These are phyloP conservation scores for Coemansia sp. DNA, from an alignment of 192 early-diverging fungal genomes.

Conservation along the genomic window DNA sequence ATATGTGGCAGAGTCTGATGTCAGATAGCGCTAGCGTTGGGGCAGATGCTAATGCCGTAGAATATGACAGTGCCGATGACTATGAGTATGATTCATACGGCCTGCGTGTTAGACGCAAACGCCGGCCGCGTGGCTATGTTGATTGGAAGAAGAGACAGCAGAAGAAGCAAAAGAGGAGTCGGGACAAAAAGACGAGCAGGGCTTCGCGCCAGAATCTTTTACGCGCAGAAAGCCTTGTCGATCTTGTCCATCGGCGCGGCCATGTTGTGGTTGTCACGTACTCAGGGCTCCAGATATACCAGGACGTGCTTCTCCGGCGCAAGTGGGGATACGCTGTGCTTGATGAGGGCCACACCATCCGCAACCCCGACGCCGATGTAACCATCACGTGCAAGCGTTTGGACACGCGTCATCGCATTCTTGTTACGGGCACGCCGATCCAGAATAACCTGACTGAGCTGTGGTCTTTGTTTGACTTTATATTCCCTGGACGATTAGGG, in stretches of 20 bases:
- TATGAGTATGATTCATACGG: constrained; percentile 53
- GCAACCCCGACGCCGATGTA: constrained; percentile 91
- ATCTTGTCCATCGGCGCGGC: constrained; percentile 52
- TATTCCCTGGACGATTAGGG: constrained; percentile 75
- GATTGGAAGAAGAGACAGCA: constrained; percentile 40
- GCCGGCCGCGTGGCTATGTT: constrained; percentile 41
- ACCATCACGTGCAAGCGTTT: constrained; percentile 73
- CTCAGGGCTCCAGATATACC: constrained; percentile 74
- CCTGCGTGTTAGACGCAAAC: constrained; percentile 47
- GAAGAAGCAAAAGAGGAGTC: constrained; percentile 10
- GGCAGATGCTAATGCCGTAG: not conserved
- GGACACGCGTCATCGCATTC: constrained; percentile 69
- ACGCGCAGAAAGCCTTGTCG: constrained; percentile 33
- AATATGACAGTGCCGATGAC: constrained; percentile 45
- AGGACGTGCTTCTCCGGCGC: constrained; percentile 64
- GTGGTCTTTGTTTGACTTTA: constrained; percentile 81
- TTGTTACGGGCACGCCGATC: constrained; percentile 79
- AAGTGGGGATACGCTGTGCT: constrained; percentile 86
- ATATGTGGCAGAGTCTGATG: constrained; percentile 14
- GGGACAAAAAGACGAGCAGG: not conserved
- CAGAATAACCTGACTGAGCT: constrained; percentile 81
- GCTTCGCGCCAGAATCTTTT: constrained; percentile 24
- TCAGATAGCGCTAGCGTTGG: constrained; percentile 16
- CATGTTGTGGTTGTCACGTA: constrained; percentile 90
- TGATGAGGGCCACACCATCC: constrained; percentile 96